Conservation (phyloP, 768 basidiomycete species). For the Boletus vinaceobasis region DNA sequence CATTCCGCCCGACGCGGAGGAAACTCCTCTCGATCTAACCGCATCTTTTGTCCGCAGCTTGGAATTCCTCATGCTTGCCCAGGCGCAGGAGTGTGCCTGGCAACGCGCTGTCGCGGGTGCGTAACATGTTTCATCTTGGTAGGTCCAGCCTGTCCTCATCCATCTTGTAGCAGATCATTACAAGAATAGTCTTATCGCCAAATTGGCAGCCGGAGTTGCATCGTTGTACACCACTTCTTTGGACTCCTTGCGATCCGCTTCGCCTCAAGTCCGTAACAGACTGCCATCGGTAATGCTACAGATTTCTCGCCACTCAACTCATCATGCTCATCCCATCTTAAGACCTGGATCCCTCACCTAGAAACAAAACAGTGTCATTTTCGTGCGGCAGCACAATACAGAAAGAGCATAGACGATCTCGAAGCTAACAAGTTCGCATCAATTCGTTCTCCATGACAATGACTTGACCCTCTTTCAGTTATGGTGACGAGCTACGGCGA, state of each 20-base stretch:
- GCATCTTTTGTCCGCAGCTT: slow-evolving; percentile 57
- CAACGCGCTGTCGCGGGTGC: slow-evolving; percentile 83
- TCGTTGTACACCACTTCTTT: slow-evolving; percentile 59
- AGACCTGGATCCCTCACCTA: slow-evolving; percentile 78
- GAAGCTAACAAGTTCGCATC: slow-evolving; percentile 61
- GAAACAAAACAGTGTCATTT: slow-evolving; percentile 86
- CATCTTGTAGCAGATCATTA: slow-evolving; percentile 45
- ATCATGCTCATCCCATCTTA: slow-evolving; percentile 13
- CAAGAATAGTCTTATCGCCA: slow-evolving; percentile 82
- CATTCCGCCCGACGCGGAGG: slow-evolving; percentile 47
- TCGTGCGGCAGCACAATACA: slow-evolving; percentile 80
- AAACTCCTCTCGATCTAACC: slow-evolving; percentile 65
- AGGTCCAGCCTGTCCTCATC: background rate
- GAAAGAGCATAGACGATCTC: slow-evolving; percentile 86
- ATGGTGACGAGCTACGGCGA: slow-evolving; percentile 83
- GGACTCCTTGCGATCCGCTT: slow-evolving; percentile 41
- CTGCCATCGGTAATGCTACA: slow-evolving; percentile 51
- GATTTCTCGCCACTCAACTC: background rate
- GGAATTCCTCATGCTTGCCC: slow-evolving; percentile 80
- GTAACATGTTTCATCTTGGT: background rate
- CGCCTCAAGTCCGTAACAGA: slow-evolving; percentile 41
- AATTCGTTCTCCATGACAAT: background rate
- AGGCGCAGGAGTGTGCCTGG: slow-evolving; percentile 98
- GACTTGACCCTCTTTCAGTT: slow-evolving; percentile 45
- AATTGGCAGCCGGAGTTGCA: slow-evolving; percentile 73